Evolutionary conservation across 1,139 yeast genomes (phyloP).

Genomic region (Nakaseomyces nivariensis): DNA sequence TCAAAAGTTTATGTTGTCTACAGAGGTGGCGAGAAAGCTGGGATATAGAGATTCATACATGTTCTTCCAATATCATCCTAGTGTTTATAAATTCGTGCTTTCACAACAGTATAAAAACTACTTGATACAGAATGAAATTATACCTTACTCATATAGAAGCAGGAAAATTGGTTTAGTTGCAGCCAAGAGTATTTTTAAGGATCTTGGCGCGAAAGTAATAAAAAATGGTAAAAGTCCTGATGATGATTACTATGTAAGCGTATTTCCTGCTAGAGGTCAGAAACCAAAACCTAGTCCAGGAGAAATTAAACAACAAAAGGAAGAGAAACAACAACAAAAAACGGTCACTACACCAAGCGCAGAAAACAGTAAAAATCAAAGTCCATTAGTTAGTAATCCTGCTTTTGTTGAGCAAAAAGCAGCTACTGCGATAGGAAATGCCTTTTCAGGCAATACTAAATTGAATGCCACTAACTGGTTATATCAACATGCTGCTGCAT

Average conservation of each 20-base stretch:
- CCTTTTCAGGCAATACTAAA: slow-evolving; percentile 14
- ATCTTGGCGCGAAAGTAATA: slow-evolving; percentile 81
- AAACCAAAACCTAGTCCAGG: slow-evolving; percentile 7
- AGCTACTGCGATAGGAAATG: neutral
- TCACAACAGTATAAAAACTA: slow-evolving; percentile 74
- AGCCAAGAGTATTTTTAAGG: slow-evolving; percentile 81
- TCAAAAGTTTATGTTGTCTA: slow-evolving; percentile 75
- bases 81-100: slow-evolving; percentile 62
- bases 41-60: slow-evolving; percentile 92
- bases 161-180: slow-evolving; percentile 84
- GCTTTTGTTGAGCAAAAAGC: neutral
- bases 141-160: slow-evolving; percentile 87
- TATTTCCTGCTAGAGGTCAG: slow-evolving; percentile 60
- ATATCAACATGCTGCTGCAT: slow-evolving; percentile 71
- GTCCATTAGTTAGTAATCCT: slow-evolving; percentile 1
- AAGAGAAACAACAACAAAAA: slow-evolving; percentile 3
- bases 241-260: slow-evolving; percentile 85
- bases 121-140: slow-evolving; percentile 66
- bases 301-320: slow-evolving; percentile 9
- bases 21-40: slow-evolving; percentile 91
- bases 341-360: slow-evolving; percentile 11
- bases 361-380: slow-evolving; percentile 11
- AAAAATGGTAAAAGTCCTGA: slow-evolving; percentile 69
- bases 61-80: slow-evolving; percentile 71
- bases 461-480: slow-evolving; percentile 75